Conservation (phyloP, 2,329 filamentous ascomycete species). For the Chaetomiaceae sp. region DNA sequence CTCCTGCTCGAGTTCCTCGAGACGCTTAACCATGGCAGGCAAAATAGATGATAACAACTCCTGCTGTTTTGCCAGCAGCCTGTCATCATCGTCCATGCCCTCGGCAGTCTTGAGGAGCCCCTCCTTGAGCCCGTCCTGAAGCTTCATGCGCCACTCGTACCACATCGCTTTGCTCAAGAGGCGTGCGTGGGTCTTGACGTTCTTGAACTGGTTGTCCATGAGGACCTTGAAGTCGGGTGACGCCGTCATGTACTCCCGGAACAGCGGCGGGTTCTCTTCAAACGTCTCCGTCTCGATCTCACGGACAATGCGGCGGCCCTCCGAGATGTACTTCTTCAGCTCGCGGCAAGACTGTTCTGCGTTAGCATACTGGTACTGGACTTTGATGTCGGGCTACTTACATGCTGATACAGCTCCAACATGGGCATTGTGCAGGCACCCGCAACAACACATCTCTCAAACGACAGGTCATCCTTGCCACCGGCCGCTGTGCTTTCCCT, state of each 20-base stretch:
- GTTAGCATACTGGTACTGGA: background rate
- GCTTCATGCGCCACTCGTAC: conserved; percentile 96
- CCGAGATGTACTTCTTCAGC: conserved; percentile 93
- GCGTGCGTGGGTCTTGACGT: conserved; percentile 88
- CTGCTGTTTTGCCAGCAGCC: conserved; percentile 63
- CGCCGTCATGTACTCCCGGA: conserved; percentile 85
- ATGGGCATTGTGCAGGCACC: conserved; percentile 89
- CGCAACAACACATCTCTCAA: conserved; percentile 80
- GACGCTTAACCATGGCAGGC: conserved; percentile 58
- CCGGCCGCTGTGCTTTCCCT: conserved; percentile 40
- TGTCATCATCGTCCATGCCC: conserved; percentile 72
- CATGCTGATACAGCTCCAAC: conserved; percentile 90
- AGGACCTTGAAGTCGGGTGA: conserved; percentile 75
- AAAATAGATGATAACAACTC: conserved; percentile 62
- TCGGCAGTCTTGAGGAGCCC: conserved; percentile 71
- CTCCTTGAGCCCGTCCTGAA: conserved; percentile 74
- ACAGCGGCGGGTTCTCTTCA: conserved; percentile 84
- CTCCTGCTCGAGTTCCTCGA: conserved; percentile 59
- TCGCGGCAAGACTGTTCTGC: conserved; percentile 68
- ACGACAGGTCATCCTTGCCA: conserved; percentile 49
- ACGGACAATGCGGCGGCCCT: conserved; percentile 82
- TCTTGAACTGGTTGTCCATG: conserved; percentile 97
- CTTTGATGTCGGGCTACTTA: conserved; percentile 36
- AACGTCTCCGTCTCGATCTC: conserved; percentile 87
- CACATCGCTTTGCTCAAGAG: conserved; percentile 92